A percentile compares a stretch with the other conserved stretches of the same genome.
Conservation (phyloP, 768 basidiomycete species). For the Trametes villosa region DNA sequence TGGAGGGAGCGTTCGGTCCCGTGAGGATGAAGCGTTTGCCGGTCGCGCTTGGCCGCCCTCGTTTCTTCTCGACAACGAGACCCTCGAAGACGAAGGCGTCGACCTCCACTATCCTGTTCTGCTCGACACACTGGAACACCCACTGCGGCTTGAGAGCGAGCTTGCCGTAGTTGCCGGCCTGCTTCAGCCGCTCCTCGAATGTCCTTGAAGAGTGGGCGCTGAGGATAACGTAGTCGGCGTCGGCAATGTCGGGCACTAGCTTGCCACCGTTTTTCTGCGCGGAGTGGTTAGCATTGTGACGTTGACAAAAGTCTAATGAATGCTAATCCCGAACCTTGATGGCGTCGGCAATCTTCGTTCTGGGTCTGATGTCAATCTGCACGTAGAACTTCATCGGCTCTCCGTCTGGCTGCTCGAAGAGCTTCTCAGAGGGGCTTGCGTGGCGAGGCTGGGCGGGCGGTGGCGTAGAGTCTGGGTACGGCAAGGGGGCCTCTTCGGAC, state of each 20-base stretch:
- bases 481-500: background rate
- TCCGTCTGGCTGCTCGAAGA: constrained; percentile 52
- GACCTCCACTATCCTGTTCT: constrained; percentile 17
- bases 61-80: constrained; percentile 6
- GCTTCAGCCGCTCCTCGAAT: constrained; percentile 51
- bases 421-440: constrained; percentile 26
- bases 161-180: constrained; percentile 41
- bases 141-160: constrained; percentile 45
- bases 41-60: constrained; percentile 1
- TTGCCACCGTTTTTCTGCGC: constrained; percentile 68
- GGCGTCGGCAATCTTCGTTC: constrained; percentile 50
- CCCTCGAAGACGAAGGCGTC: constrained; percentile 22
- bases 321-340: constrained; percentile 59
- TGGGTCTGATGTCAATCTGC: constrained; percentile 65
- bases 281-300: background rate
- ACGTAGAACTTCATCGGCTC: constrained; percentile 61
- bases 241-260: constrained; percentile 54
- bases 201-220: constrained; percentile 50
- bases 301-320: background rate
- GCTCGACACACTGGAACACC: constrained; percentile 25
- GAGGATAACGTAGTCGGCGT: constrained; percentile 66
- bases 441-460: background rate
- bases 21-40: constrained; percentile 6
- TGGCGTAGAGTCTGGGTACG: background rate
- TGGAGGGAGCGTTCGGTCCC: background rate